These are phyloP conservation scores for Colletotrichum zoysiae DNA, from an alignment of 2,329 filamentous ascomycete genomes.

Conservation along the genomic window DNA sequence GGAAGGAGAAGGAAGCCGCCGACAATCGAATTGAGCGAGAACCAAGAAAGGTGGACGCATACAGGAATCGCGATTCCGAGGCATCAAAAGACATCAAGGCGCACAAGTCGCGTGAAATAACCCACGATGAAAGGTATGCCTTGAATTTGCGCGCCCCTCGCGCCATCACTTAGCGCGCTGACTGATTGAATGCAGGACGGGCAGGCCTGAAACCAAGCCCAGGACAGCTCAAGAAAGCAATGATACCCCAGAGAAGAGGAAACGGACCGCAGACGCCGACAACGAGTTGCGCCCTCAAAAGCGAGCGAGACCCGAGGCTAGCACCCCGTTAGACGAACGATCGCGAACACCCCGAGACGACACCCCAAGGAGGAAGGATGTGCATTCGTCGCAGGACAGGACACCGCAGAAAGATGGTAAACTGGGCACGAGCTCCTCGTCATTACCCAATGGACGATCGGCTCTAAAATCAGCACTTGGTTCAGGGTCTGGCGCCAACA, in stretches of 20 bases:
- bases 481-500: constrained; percentile 46
- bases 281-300: constrained; percentile 61
- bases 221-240: constrained; percentile 29
- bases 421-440: constrained; percentile 45
- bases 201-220: constrained; percentile 23
- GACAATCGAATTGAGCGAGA: constrained; percentile 40
- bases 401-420: constrained; percentile 48
- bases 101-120: constrained; percentile 48
- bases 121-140: constrained; percentile 50
- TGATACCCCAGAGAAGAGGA: constrained; percentile 58
- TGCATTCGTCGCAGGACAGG: constrained; percentile 48
- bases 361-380: constrained; percentile 48
- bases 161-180: neutral
- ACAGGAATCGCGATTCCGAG: constrained; percentile 45
- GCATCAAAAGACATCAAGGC: constrained; percentile 47
- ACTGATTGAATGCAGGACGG: constrained; percentile 19
- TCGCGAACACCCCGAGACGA: constrained; percentile 52
- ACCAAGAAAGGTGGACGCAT: constrained; percentile 45
- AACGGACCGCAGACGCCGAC: constrained; percentile 60
- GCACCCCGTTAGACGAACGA: constrained; percentile 50
- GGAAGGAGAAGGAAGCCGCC: constrained; percentile 39
- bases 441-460: constrained; percentile 54
- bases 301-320: constrained; percentile 57
- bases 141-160: neutral
- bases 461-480: constrained; percentile 48